Evolutionary conservation across 805 yeast genomes (phyloP).

Genomic region (Candida golubevii): DNA sequence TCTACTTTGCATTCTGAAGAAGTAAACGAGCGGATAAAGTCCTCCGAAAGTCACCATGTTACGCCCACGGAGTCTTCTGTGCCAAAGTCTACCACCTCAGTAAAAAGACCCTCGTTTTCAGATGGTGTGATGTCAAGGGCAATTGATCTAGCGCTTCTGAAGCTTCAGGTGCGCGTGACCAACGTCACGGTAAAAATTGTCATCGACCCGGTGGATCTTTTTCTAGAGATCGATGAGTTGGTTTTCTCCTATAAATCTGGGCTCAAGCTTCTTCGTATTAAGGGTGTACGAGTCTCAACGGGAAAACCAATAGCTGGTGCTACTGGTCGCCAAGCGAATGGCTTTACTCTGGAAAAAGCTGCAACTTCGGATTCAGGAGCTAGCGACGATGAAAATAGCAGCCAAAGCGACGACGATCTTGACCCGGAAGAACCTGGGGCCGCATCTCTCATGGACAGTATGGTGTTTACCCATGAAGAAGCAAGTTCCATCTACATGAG

Average conservation of each 20-base stretch:
- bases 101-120: slow-evolving; percentile 33
- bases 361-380: neutral
- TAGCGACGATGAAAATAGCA: slow-evolving; percentile 4
- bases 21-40: neutral
- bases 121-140: slow-evolving; percentile 60
- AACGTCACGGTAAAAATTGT: slow-evolving; percentile 47
- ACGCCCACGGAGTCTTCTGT: neutral
- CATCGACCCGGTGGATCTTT: slow-evolving; percentile 39
- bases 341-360: neutral
- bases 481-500: slow-evolving; percentile 78
- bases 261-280: slow-evolving; percentile 35
- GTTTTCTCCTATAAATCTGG: slow-evolving; percentile 43
- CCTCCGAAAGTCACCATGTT: neutral
- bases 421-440: slow-evolving; percentile 32
- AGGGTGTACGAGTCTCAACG: slow-evolving; percentile 38
- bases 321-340: neutral
- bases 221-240: slow-evolving; percentile 30
- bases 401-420: slow-evolving; percentile 7
- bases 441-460: slow-evolving; percentile 48
- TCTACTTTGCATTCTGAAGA: neutral
- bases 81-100: neutral
- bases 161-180: slow-evolving; percentile 48
- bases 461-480: slow-evolving; percentile 63
- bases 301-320: slow-evolving; percentile 33
- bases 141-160: slow-evolving; percentile 62